Percentiles rank a stretch among this genome's conserved stretches.
These are phyloP conservation scores for Cordyceps militaris DNA, from an alignment of 2,329 filamentous ascomycete species.

Conservation along the genomic window DNA sequence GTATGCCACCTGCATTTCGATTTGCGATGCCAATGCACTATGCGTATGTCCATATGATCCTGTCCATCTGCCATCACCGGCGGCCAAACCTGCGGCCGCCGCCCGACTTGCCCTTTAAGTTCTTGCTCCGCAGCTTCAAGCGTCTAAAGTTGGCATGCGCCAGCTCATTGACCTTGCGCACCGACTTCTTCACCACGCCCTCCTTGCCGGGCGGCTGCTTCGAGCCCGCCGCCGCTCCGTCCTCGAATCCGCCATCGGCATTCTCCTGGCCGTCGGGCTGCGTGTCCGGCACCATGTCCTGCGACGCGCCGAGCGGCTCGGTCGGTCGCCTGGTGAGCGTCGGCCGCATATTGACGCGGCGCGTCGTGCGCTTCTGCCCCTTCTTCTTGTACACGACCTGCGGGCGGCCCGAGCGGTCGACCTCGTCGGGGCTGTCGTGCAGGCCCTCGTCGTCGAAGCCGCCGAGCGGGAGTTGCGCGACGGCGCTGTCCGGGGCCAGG, in stretches of 20 bases:
- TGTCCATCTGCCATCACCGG: background rate
- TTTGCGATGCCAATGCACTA: background rate
- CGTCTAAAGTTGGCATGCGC: constrained; percentile 61
- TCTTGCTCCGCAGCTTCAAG: constrained; percentile 55
- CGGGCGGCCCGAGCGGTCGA: constrained; percentile 45
- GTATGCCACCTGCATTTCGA: background rate
- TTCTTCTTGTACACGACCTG: constrained; percentile 71
- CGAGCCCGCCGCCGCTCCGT: background rate
- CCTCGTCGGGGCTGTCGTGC: constrained; percentile 48
- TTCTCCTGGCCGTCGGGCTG: constrained; percentile 7
- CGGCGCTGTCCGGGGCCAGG: constrained; percentile 38
- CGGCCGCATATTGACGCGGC: constrained; percentile 57
- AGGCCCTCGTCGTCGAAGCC: constrained; percentile 57
- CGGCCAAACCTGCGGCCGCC: constrained; percentile 34
- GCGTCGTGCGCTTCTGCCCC: constrained; percentile 72
- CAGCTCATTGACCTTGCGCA: constrained; percentile 55
- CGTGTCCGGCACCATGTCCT: constrained; percentile 24
- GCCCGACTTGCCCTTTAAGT: constrained; percentile 49
- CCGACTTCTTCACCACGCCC: constrained; percentile 42
- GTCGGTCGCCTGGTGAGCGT: constrained; percentile 41
- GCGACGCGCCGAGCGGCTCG: constrained; percentile 23
- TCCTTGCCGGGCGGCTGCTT: constrained; percentile 27
- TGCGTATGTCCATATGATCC: background rate
- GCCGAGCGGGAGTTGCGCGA: constrained; percentile 41
- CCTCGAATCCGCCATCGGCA: constrained; percentile 13